Percentiles rank a stretch among this genome's conserved stretches.
phyloP scores from a whole-genome alignment of 1,284 basidiomycete species.

The Ustanciosporium gigantosporum region DNA sequence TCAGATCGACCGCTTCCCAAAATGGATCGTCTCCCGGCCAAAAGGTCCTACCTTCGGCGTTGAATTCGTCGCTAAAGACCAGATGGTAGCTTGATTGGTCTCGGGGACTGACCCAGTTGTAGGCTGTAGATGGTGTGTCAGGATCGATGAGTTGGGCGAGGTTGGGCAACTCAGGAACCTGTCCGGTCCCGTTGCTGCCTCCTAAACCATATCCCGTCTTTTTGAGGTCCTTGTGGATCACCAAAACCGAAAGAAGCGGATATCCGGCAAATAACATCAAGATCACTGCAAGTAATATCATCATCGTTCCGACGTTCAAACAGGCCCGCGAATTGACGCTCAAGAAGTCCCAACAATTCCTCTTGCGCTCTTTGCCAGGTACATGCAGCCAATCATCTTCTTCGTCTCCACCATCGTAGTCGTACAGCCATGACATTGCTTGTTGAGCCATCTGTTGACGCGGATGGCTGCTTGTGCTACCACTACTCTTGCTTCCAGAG shows the following conservation, averaged over 20 bases:
- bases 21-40: slow-evolving; percentile 56
- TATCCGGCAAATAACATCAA: slow-evolving; percentile 39
- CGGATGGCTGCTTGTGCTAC: not conserved
- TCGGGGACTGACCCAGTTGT: slow-evolving; percentile 12
- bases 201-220: slow-evolving; percentile 67
- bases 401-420: slow-evolving; percentile 16
- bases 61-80: slow-evolving; percentile 73
- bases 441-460: not conserved
- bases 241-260: slow-evolving; percentile 17
- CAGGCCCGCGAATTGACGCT: slow-evolving; percentile 8
- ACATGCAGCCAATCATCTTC: slow-evolving; percentile 23
- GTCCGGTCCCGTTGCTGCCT: slow-evolving; percentile 64
- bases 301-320: slow-evolving; percentile 17
- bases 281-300: slow-evolving; percentile 7
- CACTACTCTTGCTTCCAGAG: too few relatives aligned
- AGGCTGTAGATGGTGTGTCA: slow-evolving; percentile 18
- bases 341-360: not conserved
- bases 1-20: slow-evolving; percentile 51
- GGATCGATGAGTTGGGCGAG: slow-evolving; percentile 19
- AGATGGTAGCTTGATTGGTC: slow-evolving; percentile 62
- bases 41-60: slow-evolving; percentile 70
- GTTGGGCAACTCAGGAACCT: slow-evolving; percentile 30
- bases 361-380: not conserved
- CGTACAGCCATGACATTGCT: slow-evolving; percentile 17
- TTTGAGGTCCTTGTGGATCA: not conserved